Percentiles rank a stretch among this genome's conserved stretches.
phyloP scores from a whole-genome alignment of 2,329 filamentous ascomycete genomes.

The Penicillium sp. region DNA sequence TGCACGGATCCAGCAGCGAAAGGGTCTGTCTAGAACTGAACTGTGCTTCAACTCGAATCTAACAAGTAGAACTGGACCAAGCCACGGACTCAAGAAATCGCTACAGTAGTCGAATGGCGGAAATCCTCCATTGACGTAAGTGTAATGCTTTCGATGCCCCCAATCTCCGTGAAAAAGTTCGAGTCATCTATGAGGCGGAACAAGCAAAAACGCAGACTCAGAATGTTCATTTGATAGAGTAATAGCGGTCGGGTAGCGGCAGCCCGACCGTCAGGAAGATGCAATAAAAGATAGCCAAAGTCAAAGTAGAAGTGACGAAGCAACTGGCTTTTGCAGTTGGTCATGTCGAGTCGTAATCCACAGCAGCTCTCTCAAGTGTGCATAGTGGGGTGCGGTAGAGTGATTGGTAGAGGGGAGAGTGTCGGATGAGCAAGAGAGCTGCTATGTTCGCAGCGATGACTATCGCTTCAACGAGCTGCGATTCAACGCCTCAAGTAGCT shows the following conservation, averaged over 20 bases:
- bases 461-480: constrained; percentile 66
- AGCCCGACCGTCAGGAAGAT: constrained; percentile 7
- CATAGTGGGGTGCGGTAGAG: too few relatives aligned
- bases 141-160: constrained; percentile 2
- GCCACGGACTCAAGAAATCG: constrained; percentile 9
- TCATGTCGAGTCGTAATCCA: constrained; percentile 25
- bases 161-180: constrained; percentile 1
- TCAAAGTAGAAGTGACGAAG: constrained; percentile 18
- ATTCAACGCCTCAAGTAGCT: constrained; percentile 82
- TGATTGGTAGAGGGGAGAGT: not conserved
- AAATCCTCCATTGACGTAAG: constrained; percentile 1
- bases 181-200: constrained; percentile 7
- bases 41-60: not conserved
- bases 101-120: not conserved
- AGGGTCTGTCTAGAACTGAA: constrained; percentile 5
- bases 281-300: constrained; percentile 13
- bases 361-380: constrained; percentile 10
- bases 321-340: constrained; percentile 20
- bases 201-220: not conserved
- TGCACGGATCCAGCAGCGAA: constrained; percentile 1
- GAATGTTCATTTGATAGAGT: not conserved
- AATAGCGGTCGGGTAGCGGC: constrained; percentile 8
- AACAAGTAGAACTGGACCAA: not conserved
- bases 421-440: not conserved
- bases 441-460: constrained; percentile 11